Base-by-base conservation (phyloP, 2,329 filamentous ascomycete genomes). In the Colletotrichum tropicicola region DNA sequence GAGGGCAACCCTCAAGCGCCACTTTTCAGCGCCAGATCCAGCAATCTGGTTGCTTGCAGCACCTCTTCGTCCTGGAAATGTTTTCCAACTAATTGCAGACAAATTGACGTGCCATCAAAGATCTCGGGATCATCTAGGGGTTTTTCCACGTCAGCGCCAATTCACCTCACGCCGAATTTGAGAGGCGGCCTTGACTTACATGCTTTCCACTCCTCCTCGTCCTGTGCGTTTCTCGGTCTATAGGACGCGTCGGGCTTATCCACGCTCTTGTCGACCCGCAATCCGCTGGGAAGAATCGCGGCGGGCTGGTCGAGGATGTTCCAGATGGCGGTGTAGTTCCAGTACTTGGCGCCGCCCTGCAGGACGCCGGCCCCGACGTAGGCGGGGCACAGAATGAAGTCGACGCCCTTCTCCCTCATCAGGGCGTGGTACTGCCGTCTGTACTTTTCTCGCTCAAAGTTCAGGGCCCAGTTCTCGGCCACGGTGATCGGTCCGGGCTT, bases 61-160 rank as follows among this genome's bases (percentile, higher is more conserved):
- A 65, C 28, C 23, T 57, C 52, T 15, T 65, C 62, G 3, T 65
- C 62, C n/a, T 61, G 35, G n/a, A 62, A 63, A 19, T 48, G 62
- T 17, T 57, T 61, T 4, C 62, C 62, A 2, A 49, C 45, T 9
- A 65, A 13, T 25, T 65, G 62, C 23, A 65, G 23, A 21, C 57
- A 54, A 6, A 62, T 13, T 0, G 58, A 37, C 12, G 45, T 39
- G 9, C 39, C 58, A 8, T 62, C 44, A 8, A 65, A 62, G 17
- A 41, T 13, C 7, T 63, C 51, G 6, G 62, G 4, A 13, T 65
- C 62, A 25, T 63, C 62, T 65, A 8, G 3, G 23, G 13, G 8
- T 0, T 17, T 3, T 35, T 13, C 30, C 30, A 35, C n/a, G n/a
- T 35, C 30, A 35, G 30, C 30, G 30, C 30, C 8, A 35, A 35